Conservation (phyloP, 257 asterid genomes). For the Nicotiana undulata region DNA sequence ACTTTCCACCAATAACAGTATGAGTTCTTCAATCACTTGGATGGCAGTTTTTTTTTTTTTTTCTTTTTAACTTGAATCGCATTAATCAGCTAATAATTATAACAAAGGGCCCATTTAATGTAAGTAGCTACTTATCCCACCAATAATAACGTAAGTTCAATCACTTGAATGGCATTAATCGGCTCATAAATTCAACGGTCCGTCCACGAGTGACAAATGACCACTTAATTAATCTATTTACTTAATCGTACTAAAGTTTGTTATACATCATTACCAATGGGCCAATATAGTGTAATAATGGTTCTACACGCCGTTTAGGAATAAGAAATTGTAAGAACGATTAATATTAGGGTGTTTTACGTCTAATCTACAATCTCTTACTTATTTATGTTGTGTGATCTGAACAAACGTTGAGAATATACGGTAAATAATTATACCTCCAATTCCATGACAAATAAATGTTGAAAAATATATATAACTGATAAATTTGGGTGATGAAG, state of each 20-base stretch:
- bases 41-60: no score
- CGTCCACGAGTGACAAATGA: neutral
- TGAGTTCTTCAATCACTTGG: neutral
- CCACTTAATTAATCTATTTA: neutral
- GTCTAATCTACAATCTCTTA: no score
- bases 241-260: neutral
- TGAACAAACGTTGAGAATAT: no score
- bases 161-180: neutral
- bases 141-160: neutral
- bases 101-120: neutral
- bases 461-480: no score
- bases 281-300: neutral
- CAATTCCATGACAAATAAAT: no score
- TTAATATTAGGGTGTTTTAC: no score
- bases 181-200: neutral
- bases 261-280: neutral
- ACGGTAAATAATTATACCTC: no score
- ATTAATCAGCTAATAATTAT: neutral
- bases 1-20: slow-evolving; percentile 1
- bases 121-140: neutral
- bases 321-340: no score
- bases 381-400: no score
- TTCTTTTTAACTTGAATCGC: neutral
- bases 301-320: no score
- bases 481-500: no score